Evolutionary conservation across 2,329 filamentous ascomycete species (phyloP).

Genomic region (Alternaria atra): DNA sequence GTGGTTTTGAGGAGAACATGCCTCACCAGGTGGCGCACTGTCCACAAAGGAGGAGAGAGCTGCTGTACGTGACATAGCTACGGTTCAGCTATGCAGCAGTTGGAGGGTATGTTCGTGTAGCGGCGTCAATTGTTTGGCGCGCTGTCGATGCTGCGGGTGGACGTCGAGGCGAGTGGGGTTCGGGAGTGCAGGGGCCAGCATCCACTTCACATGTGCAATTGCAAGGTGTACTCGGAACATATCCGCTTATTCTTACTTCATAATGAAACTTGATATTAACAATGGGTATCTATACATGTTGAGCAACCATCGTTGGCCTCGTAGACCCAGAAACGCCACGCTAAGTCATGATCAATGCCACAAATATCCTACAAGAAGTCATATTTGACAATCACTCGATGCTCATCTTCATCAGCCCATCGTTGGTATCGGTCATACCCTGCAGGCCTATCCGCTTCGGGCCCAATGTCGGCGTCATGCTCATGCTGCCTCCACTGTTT

Average conservation of each 20-base stretch:
- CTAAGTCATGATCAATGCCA: slow-evolving; percentile 22
- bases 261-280: neutral
- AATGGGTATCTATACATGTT: slow-evolving; percentile 25
- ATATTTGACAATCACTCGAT: slow-evolving; percentile 70
- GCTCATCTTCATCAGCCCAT: slow-evolving; percentile 95
- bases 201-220: neutral
- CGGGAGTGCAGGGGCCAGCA: slow-evolving; percentile 25
- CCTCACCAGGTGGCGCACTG: slow-evolving; percentile 95
- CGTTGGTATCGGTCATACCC: slow-evolving; percentile 95
- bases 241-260: neutral
- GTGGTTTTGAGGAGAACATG: slow-evolving; percentile 55
- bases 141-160: slow-evolving; percentile 29
- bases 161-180: slow-evolving; percentile 31
- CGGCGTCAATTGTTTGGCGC: slow-evolving; percentile 18
- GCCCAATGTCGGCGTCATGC: slow-evolving; percentile 52
- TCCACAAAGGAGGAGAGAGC: slow-evolving; percentile 81
- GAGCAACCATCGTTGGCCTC: slow-evolving; percentile 2
- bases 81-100: neutral
- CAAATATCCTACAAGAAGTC: neutral
- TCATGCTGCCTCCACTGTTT: slow-evolving; percentile 60
- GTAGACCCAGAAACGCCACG: slow-evolving; percentile 35
- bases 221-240: neutral
- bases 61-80: slow-evolving; percentile 48
- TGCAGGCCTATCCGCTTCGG: slow-evolving; percentile 68
- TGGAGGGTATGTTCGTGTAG: slow-evolving; percentile 3